A percentile compares a stretch with the other conserved stretches of the same genome.
Evolutionary conservation across 2,329 filamentous ascomycete species (phyloP).

Genomic region (Hyphodiscus sp.): DNA sequence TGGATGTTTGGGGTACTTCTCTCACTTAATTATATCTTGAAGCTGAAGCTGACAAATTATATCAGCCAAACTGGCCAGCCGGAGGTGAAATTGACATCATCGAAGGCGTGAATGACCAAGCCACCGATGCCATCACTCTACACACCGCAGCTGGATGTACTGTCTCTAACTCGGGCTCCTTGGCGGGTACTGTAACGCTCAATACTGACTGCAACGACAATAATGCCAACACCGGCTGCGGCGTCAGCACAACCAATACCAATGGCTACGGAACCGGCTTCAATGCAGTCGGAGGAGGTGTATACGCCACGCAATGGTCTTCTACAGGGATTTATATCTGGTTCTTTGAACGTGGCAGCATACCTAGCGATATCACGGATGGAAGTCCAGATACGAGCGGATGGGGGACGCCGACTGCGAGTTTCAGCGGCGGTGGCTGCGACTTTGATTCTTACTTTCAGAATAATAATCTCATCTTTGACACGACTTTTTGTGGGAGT

Average conservation of each 20-base stretch:
- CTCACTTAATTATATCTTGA: too few relatives aligned
- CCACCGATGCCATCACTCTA: constrained; percentile 58
- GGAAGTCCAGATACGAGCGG: constrained; percentile 54
- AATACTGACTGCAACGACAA: constrained; percentile 50
- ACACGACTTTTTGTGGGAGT: constrained; percentile 78
- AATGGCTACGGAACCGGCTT: constrained; percentile 61
- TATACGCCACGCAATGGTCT: constrained; percentile 76
- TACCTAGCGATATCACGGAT: constrained; percentile 57
- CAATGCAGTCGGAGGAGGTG: constrained; percentile 61
- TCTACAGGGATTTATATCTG: constrained; percentile 65
- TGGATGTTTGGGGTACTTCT: constrained; percentile 12
- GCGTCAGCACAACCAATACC: constrained; percentile 43
- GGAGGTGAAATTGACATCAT: constrained; percentile 75
- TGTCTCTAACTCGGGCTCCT: constrained; percentile 43
- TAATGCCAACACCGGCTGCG: constrained; percentile 50
- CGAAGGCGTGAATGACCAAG: constrained; percentile 64
- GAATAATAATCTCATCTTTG: constrained; percentile 69
- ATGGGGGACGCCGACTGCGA: constrained; percentile 66
- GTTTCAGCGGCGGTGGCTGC: constrained; percentile 64
- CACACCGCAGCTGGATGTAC: constrained; percentile 58
- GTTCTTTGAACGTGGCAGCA: constrained; percentile 65
- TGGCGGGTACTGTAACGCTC: constrained; percentile 39
- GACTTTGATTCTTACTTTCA: constrained; percentile 65
- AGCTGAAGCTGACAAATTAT: too few relatives aligned
- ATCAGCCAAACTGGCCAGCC: constrained; percentile 51